Evolutionary conservation across 2,329 filamentous ascomycete species (phyloP).

Genomic region (Fusarium nematophilum): DNA sequence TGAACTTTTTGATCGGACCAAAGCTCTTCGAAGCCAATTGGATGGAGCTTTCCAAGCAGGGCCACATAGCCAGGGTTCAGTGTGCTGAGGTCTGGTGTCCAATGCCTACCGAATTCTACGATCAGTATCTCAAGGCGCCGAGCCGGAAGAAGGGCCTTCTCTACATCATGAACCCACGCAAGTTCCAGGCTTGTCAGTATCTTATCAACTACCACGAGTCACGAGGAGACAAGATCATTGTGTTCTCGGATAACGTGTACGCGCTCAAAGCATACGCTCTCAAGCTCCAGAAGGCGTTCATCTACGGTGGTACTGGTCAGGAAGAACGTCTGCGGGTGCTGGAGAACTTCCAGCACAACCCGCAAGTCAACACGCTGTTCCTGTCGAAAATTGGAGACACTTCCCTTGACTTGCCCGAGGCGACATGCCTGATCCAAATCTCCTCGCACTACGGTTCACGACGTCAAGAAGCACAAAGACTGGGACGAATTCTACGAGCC

Average conservation of each 20-base stretch:
- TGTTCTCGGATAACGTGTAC: constrained; percentile 98
- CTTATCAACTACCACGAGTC: constrained; percentile 98
- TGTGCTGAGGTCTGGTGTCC: constrained; percentile 99
- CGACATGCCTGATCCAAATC: constrained; percentile 96
- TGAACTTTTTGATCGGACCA: constrained; percentile 97
- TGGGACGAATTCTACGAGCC: constrained; percentile 92
- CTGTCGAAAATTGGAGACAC: constrained; percentile 98
- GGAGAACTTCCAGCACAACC: constrained; percentile 95
- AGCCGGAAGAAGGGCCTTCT: constrained; percentile 64
- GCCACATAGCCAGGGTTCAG: constrained; percentile 96
- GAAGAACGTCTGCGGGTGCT: constrained; percentile 87
- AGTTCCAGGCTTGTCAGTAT: constrained; percentile 97
- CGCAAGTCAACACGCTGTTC: constrained; percentile 90
- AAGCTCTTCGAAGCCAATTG: constrained; percentile 99
- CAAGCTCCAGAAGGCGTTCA: constrained; percentile 87
- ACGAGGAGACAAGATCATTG: constrained; percentile 96
- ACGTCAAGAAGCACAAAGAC: constrained; percentile 92
- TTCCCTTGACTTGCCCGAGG: constrained; percentile 95
- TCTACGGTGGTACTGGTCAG: constrained; percentile 90
- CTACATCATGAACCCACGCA: constrained; percentile 97
- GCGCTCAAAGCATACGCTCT: constrained; percentile 87
- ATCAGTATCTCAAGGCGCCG: constrained; percentile 84
- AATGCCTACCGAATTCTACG: constrained; percentile 98
- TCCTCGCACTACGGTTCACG: constrained; percentile 97
- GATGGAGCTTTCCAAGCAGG: constrained; percentile 98